These are phyloP conservation scores for Aureobasidium vineae DNA, from an alignment of 2,329 filamentous ascomycete species.

Conservation along the genomic window DNA sequence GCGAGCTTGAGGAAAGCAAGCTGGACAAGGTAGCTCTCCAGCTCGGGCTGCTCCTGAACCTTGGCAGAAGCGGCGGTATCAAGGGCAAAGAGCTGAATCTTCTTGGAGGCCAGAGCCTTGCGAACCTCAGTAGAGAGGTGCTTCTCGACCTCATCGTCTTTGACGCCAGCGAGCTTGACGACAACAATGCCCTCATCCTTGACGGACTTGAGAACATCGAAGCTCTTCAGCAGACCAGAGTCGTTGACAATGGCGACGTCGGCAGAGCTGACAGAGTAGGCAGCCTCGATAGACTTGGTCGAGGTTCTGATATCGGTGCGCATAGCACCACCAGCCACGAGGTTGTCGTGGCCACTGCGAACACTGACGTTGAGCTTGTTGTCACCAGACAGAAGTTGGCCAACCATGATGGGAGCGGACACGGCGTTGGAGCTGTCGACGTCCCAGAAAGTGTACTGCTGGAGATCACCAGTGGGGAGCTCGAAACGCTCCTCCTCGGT, in stretches of 20 bases:
- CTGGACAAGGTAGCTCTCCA: constrained; percentile 69
- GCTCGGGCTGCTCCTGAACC: constrained; percentile 61
- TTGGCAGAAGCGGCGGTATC: constrained; percentile 68
- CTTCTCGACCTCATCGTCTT: constrained; percentile 88
- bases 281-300: constrained; percentile 76
- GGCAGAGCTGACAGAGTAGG: constrained; percentile 75
- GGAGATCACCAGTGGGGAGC: constrained; percentile 52
- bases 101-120: constrained; percentile 68
- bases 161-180: constrained; percentile 72
- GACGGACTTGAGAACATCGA: constrained; percentile 69
- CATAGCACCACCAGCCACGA: constrained; percentile 70
- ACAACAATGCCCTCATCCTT: constrained; percentile 71
- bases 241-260: constrained; percentile 77
- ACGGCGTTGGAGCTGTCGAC: constrained; percentile 69
- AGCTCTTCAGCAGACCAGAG: constrained; percentile 72
- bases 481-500: constrained; percentile 39
- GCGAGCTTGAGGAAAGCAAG: constrained; percentile 80
- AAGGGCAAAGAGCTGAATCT: constrained; percentile 69
- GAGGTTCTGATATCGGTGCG: constrained; percentile 84
- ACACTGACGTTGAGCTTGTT: constrained; percentile 61
- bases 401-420: constrained; percentile 62
- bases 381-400: constrained; percentile 60
- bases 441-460: constrained; percentile 95
- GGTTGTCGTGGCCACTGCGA: constrained; percentile 60
- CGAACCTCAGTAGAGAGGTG: constrained; percentile 69